These are phyloP conservation scores for Cutaneotrichosporon cyanovorans DNA, from an alignment of 1,284 basidiomycete species.

Conservation along the genomic window DNA sequence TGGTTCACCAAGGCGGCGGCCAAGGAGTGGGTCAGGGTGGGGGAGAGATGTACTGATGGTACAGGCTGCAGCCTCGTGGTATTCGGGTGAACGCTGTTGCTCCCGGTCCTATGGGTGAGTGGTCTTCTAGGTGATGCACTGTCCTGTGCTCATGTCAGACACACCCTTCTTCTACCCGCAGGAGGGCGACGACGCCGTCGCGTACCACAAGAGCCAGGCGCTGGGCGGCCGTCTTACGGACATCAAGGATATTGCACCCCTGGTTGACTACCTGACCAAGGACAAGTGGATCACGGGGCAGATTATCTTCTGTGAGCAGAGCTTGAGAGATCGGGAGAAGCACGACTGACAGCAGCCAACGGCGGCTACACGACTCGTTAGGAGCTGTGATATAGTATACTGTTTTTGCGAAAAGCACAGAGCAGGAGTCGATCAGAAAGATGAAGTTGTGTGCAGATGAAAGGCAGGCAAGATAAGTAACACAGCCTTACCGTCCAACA, in stretches of 20 bases:
- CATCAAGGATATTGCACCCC: slow-evolving; percentile 16
- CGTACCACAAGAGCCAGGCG: slow-evolving; percentile 16
- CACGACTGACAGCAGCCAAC: slow-evolving; percentile 13
- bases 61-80: slow-evolving; percentile 11
- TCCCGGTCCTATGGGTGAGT: slow-evolving; percentile 15
- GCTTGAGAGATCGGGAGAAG: background rate
- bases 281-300: slow-evolving; percentile 21
- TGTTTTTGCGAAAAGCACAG: too few species aligned
- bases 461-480: too few species aligned
- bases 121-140: background rate
- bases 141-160: slow-evolving; percentile 5
- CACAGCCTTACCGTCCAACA: too few species aligned
- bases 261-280: slow-evolving; percentile 11
- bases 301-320: slow-evolving; percentile 17
- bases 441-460: too few species aligned
- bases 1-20: slow-evolving; percentile 23
- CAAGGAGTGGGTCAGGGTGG: slow-evolving; percentile 20
- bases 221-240: slow-evolving; percentile 15
- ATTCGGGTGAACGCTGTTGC: slow-evolving; percentile 19
- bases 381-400: too few species aligned
- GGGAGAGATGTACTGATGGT: too few species aligned
- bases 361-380: slow-evolving; percentile 21
- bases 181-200: slow-evolving; percentile 12
- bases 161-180: slow-evolving; percentile 20
- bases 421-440: too few species aligned